Evolutionary conservation across 306 rosid genomes (phyloP).

Genomic region (Sicyos baderoa): DNA sequence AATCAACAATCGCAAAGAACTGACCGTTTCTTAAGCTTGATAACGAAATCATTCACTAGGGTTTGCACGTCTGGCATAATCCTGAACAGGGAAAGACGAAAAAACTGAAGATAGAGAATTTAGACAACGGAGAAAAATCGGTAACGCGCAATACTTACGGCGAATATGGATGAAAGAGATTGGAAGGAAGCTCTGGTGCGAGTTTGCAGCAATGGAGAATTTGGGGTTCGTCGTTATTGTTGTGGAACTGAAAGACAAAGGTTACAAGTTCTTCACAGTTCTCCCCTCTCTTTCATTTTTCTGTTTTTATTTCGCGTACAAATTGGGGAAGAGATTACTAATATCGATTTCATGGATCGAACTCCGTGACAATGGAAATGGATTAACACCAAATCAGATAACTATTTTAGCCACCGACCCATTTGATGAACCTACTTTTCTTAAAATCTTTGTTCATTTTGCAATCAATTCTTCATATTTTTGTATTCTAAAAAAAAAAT

Average conservation of each 20-base stretch:
- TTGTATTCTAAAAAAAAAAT: too few species aligned
- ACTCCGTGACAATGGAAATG: too few species aligned
- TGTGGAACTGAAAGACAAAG: background rate
- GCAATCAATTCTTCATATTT: too few species aligned
- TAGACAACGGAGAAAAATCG: background rate
- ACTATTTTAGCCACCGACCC: too few species aligned
- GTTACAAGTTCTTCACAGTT: background rate
- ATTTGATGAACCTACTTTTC: too few species aligned
- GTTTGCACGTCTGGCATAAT: slow-evolving; percentile 82
- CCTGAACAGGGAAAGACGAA: background rate
- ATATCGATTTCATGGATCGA: too few species aligned
- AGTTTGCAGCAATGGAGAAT: slow-evolving; percentile 4
- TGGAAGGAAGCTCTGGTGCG: background rate
- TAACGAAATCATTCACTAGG: slow-evolving; percentile 63
- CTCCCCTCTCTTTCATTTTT: background rate
- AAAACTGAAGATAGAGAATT: background rate
- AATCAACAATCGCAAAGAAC: slow-evolving; percentile 6
- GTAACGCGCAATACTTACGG: background rate
- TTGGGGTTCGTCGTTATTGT: background rate
- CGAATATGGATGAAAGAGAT: background rate
- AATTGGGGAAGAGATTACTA: background rate
- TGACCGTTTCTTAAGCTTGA: slow-evolving; percentile 73
- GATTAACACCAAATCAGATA: too few species aligned
- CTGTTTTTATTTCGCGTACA: background rate
- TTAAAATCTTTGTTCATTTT: too few species aligned